Base-by-base conservation (phyloP, 1,284 basidiomycete species). In the Leccinum fallax region DNA sequence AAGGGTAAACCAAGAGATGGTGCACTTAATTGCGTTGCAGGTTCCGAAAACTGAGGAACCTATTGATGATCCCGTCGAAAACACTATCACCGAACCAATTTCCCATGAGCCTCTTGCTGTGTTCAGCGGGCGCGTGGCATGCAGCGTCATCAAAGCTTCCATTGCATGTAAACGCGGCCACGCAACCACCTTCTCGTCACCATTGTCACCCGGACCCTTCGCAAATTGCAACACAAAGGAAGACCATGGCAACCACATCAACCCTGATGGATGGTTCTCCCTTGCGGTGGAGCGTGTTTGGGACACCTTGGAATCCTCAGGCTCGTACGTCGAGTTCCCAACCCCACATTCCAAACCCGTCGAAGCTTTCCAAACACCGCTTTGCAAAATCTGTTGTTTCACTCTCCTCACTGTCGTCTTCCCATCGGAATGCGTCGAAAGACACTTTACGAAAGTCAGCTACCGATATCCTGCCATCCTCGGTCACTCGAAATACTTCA, bases 1-100 rank as follows among this genome's bases (percentile, higher is more conserved):
- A 3, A 69, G 40, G 58, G 62, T 72, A 13, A 72, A 64, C 51
- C 71, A 70, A 62, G 74, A 74, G 57, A 69, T 74, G 61, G 59
- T 65, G 58, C 63, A 72, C 26, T 32, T 72, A 38, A 57, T 61
- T 28, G 59, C 53, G 2, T 19, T 30, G 32, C 58, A 52, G 38
- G 55, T 21, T 19, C 15, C 28, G 43, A 55, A 56, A 30, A 19
- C 9, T 21, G 55, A 16, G 10, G 49, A 48, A 38, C 5, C 30
- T 10, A 11, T 15, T 48, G 10, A 28, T 16, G 13, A 54, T 34
- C 24, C 46, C 24, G 28, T 52, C 2, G 61, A 61, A 51, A 34
- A 48, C 2, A 15, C 40, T 46, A 0, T 28, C 11, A 28, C 16
- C 16, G 52, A 62, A 9, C 36, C 57, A 21, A 43, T 55, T n/a